These are phyloP conservation scores for Polyporus arcularius DNA, from an alignment of 768 basidiomycete genomes.

Conservation along the genomic window DNA sequence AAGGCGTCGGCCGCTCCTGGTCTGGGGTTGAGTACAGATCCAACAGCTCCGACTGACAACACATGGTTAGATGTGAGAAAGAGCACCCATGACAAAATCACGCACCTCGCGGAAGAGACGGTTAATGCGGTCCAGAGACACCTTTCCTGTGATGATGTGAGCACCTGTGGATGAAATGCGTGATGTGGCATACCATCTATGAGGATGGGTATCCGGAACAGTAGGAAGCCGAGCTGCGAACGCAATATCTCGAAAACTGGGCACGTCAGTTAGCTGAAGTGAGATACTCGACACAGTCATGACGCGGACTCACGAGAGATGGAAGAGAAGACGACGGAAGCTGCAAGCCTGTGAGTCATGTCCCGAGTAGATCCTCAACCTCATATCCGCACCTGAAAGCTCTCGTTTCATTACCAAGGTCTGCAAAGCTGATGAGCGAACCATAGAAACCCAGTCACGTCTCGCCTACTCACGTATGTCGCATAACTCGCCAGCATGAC, in stretches of 20 bases:
- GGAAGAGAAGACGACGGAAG: slow-evolving; percentile 36
- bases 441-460: background rate
- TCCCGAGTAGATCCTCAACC: too few relatives aligned
- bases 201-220: slow-evolving; percentile 1
- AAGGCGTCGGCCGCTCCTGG: background rate
- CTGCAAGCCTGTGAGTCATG: slow-evolving; percentile 7
- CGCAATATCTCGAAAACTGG: slow-evolving; percentile 64
- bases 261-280: slow-evolving; percentile 17
- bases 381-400: slow-evolving; percentile 27
- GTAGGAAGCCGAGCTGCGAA: slow-evolving; percentile 38
- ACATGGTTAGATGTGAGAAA: background rate
- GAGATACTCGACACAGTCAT: slow-evolving; percentile 4
- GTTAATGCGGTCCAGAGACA: slow-evolving; percentile 62
- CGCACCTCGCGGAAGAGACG: slow-evolving; percentile 43
- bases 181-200: background rate
- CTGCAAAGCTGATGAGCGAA: background rate
- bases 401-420: slow-evolving; percentile 37
- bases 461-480: slow-evolving; percentile 45
- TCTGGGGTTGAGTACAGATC: slow-evolving; percentile 39
- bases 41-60: slow-evolving; percentile 46
- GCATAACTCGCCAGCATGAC: slow-evolving; percentile 65
- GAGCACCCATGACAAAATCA: slow-evolving; percentile 11
- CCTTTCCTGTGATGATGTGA: slow-evolving; percentile 23
- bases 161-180: background rate
- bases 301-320: slow-evolving; percentile 24